Evolutionary conservation across 352 stramenopile species (phyloP).

Genomic region (Pythium angustatum): DNA sequence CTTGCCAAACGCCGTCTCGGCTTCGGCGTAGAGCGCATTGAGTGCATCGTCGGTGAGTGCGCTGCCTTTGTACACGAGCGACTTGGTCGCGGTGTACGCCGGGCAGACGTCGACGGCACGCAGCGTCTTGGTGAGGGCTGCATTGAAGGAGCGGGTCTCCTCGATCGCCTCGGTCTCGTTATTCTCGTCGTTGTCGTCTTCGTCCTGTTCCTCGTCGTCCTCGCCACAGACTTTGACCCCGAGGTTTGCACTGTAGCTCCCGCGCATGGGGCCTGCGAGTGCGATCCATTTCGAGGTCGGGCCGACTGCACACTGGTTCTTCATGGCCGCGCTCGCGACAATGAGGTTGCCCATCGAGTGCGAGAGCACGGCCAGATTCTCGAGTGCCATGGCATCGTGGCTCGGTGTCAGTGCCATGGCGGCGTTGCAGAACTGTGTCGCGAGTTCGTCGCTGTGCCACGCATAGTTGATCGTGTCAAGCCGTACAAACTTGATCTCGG

Average conservation of each 20-base stretch:
- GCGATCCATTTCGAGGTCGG: conserved; percentile 29
- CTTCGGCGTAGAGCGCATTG: neutral
- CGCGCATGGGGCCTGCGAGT: conserved; percentile 30
- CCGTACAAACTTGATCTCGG: conserved; percentile 32
- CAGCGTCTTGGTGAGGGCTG: neutral
- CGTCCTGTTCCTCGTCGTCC: neutral
- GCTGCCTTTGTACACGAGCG: conserved; percentile 7
- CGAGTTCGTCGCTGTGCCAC: conserved; percentile 28
- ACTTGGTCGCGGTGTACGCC: neutral
- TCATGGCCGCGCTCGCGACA: conserved; percentile 22
- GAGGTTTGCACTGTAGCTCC: conserved; percentile 14
- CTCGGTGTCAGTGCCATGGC: conserved; percentile 22
- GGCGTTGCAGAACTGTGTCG: conserved; percentile 29
- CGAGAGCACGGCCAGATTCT: conserved; percentile 15
- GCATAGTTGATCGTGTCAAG: conserved; percentile 30
- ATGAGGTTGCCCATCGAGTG: conserved; percentile 43
- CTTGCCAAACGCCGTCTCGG: neutral
- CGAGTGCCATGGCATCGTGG: conserved; percentile 15
- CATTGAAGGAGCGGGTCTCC: neutral
- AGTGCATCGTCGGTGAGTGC: neutral
- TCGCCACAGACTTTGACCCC: neutral
- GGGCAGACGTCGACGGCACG: conserved; percentile 1
- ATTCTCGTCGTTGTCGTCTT: neutral
- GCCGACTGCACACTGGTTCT: conserved; percentile 26
- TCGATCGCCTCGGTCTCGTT: neutral